Evolutionary conservation across 768 basidiomycete species (phyloP).

Genomic region (Suillus weaverae): DNA sequence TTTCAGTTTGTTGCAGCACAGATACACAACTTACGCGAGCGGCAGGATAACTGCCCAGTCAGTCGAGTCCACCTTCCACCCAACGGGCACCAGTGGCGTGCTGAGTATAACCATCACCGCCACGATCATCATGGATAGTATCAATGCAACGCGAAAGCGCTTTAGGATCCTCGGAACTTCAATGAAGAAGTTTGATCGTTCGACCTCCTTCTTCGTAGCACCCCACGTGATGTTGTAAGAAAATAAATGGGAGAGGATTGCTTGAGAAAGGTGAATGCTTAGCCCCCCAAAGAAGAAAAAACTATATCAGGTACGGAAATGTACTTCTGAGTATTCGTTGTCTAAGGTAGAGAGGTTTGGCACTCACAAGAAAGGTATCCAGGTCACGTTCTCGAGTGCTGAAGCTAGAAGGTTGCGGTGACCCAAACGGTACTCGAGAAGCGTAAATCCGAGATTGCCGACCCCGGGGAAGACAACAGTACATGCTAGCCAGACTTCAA

Average conservation of each 20-base stretch:
- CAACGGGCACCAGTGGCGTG: slow-evolving; percentile 52
- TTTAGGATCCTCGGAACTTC: slow-evolving; percentile 74
- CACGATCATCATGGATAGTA: slow-evolving; percentile 51
- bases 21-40: slow-evolving; percentile 54
- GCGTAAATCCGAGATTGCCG: slow-evolving; percentile 66
- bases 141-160: slow-evolving; percentile 70
- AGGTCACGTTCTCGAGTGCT: slow-evolving; percentile 59
- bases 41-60: slow-evolving; percentile 81
- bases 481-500: slow-evolving; percentile 75
- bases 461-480: slow-evolving; percentile 69
- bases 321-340: neutral
- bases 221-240: slow-evolving; percentile 61
- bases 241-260: slow-evolving; percentile 69
- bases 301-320: slow-evolving; percentile 33
- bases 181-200: slow-evolving; percentile 83
- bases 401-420: slow-evolving; percentile 50
- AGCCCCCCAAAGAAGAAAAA: slow-evolving; percentile 82
- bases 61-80: slow-evolving; percentile 59
- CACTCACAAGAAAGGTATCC: slow-evolving; percentile 76
- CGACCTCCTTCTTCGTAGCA: slow-evolving; percentile 65
- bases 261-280: slow-evolving; percentile 64
- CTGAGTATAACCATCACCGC: slow-evolving; percentile 59
- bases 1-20: neutral
- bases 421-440: slow-evolving; percentile 69
- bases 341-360: neutral